These are phyloP conservation scores for Alectoria sarmentosa DNA, from an alignment of 495 filamentous ascomycete species.

Conservation along the genomic window DNA sequence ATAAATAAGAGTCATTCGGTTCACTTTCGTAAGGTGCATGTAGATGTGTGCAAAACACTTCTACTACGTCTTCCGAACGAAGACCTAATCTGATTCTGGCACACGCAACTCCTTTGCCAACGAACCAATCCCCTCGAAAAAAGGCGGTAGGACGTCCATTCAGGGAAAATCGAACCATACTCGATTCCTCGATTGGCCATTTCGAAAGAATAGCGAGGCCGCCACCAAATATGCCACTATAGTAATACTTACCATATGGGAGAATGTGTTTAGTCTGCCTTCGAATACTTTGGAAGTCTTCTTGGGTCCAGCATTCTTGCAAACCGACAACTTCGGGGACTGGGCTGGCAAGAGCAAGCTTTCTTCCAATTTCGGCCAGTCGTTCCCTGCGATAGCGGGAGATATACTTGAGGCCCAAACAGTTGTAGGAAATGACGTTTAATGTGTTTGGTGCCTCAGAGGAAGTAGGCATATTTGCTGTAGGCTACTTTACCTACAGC, in stretches of 20 bases:
- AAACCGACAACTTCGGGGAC: slow-evolving; percentile 81
- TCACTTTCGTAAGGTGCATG: slow-evolving; percentile 85
- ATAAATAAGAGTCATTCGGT: slow-evolving; percentile 75
- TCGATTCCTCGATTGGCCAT: slow-evolving; percentile 94
- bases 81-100: slow-evolving; percentile 71
- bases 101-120: slow-evolving; percentile 89
- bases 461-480: not conserved
- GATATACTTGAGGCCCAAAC: slow-evolving; percentile 92
- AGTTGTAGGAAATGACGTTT: slow-evolving; percentile 80
- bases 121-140: slow-evolving; percentile 77
- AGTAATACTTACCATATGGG: slow-evolving; percentile 94
- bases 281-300: slow-evolving; percentile 82
- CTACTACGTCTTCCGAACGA: slow-evolving; percentile 57
- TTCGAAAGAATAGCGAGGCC: slow-evolving; percentile 87
- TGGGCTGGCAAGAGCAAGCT: slow-evolving; percentile 58
- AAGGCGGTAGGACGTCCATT: slow-evolving; percentile 93
- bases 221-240: slow-evolving; percentile 79
- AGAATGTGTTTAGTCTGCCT: slow-evolving; percentile 64
- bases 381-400: slow-evolving; percentile 73
- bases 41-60: slow-evolving; percentile 93
- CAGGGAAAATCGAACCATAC: slow-evolving; percentile 79
- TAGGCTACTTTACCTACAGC: no score
- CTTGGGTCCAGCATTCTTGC: slow-evolving; percentile 92
- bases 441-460: slow-evolving; percentile 34
- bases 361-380: slow-evolving; percentile 73